phyloP scores from a whole-genome alignment of 805 yeast genomes.

The Wickerhamomyces ciferrii region DNA sequence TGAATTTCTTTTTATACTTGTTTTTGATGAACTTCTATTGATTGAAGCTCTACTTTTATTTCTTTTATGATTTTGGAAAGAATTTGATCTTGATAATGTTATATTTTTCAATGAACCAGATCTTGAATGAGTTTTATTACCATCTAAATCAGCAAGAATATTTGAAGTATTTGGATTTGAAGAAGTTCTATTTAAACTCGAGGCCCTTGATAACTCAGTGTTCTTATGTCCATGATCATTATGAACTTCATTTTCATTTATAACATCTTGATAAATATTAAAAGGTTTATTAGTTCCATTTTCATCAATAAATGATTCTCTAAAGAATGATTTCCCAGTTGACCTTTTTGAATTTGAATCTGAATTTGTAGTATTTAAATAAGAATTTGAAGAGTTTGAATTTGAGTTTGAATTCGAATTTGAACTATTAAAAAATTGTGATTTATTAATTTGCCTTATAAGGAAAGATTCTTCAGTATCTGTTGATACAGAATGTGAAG shows the following conservation, averaged over 20 bases:
- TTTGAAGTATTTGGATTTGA: conserved; percentile 4
- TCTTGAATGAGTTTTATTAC: conserved; percentile 1
- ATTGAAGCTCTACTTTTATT: neutral
- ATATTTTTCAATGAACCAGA: neutral
- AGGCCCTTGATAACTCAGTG: conserved; percentile 13
- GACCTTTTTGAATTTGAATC: neutral
- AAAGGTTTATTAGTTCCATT: conserved; percentile 16
- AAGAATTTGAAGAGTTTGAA: conserved; percentile 4
- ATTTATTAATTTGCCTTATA: conserved; percentile 20
- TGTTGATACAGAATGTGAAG: conserved; percentile 16
- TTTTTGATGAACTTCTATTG: neutral
- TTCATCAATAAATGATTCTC: conserved; percentile 21
- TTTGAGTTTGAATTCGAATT: conserved; percentile 2
- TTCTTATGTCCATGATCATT: conserved; percentile 18
- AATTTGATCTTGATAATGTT: neutral
- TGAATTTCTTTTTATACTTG: neutral
- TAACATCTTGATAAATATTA: conserved; percentile 18
- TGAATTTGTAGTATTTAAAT: neutral
- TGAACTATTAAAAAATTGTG: conserved; percentile 18
- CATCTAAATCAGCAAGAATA: conserved; percentile 12
- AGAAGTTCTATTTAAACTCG: conserved; percentile 11
- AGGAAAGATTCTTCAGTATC: conserved; percentile 25
- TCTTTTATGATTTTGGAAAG: neutral
- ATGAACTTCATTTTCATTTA: conserved; percentile 18
- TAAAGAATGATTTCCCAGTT: conserved; percentile 15